phyloP scores from a whole-genome alignment of 2,329 filamentous ascomycete species.

The Pseudocercospora pini-densiflorae region DNA sequence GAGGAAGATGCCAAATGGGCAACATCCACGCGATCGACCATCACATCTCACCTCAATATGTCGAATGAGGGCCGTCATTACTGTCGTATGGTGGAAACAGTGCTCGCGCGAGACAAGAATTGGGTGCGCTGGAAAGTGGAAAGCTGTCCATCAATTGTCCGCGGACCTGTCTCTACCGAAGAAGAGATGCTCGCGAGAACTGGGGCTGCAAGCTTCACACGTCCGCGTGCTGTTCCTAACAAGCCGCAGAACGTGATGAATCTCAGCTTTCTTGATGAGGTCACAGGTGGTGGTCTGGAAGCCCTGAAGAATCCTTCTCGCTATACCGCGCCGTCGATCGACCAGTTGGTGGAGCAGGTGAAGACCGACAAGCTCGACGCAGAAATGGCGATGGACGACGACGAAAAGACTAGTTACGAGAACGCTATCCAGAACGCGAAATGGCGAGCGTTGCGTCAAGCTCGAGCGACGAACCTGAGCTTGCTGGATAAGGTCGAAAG shows the following conservation, averaged over 20 bases:
- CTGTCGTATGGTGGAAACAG: conserved; percentile 94
- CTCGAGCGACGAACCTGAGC: conserved; percentile 72
- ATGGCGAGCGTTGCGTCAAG: conserved; percentile 86
- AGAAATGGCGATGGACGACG: conserved; percentile 72
- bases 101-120: conserved; percentile 94
- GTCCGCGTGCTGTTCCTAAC: conserved; percentile 71
- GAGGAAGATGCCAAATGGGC: conserved; percentile 92
- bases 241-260: conserved; percentile 74
- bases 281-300: conserved; percentile 66
- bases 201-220: conserved; percentile 67
- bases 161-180: conserved; percentile 69
- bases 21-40: conserved; percentile 73
- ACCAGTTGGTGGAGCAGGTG: conserved; percentile 73
- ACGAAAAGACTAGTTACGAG: conserved; percentile 62
- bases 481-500: conserved; percentile 88
- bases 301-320: conserved; percentile 68
- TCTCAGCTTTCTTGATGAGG: conserved; percentile 77
- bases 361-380: conserved; percentile 83
- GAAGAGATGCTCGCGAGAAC: conserved; percentile 73
- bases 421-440: conserved; percentile 84
- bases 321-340: conserved; percentile 71
- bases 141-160: conserved; percentile 84
- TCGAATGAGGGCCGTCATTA: conserved; percentile 83
- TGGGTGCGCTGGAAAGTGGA: conserved; percentile 99
- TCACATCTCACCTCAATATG: conserved; percentile 74